Evolutionary conservation across 768 basidiomycete species (phyloP).

Genomic region (Suillus fuscotomentosus): DNA sequence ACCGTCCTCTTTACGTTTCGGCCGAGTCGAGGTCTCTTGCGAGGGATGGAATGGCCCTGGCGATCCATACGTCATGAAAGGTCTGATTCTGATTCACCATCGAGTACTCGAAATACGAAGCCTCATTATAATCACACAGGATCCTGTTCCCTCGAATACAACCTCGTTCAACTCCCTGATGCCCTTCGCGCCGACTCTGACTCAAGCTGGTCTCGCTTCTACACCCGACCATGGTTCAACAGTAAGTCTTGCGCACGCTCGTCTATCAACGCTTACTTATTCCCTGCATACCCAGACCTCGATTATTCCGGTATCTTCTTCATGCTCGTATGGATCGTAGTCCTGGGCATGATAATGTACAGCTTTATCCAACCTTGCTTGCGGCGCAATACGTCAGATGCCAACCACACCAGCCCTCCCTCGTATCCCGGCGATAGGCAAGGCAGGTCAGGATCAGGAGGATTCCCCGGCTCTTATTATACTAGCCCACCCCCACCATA

Average conservation of each 20-base stretch:
- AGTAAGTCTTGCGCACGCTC: slow-evolving; percentile 14
- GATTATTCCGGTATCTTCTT: slow-evolving; percentile 51
- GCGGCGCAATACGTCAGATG: slow-evolving; percentile 28
- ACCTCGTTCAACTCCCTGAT: slow-evolving; percentile 66
- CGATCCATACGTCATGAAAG: slow-evolving; percentile 84
- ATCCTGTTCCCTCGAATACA: slow-evolving; percentile 86
- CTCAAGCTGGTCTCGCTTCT: slow-evolving; percentile 9
- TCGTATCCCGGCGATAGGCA: slow-evolving; percentile 34
- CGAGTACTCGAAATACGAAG: not conserved
- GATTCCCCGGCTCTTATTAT: slow-evolving; percentile 52
- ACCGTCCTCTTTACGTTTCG: slow-evolving; percentile 79
- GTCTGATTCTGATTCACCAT: slow-evolving; percentile 36
- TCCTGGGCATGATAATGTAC: slow-evolving; percentile 56
- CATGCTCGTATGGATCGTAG: slow-evolving; percentile 53
- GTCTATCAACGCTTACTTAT: slow-evolving; percentile 1
- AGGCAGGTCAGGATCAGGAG: slow-evolving; percentile 31
- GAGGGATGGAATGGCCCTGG: slow-evolving; percentile 88
- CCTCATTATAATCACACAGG: slow-evolving; percentile 40
- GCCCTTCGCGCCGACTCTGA: slow-evolving; percentile 23
- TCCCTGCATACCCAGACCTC: slow-evolving; percentile 35
- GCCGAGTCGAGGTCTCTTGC: slow-evolving; percentile 82
- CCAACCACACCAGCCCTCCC: slow-evolving; percentile 25
- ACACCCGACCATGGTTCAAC: slow-evolving; percentile 18
- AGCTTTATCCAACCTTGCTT: slow-evolving; percentile 57
- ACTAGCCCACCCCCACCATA: slow-evolving; percentile 60